Conservation (phyloP, 106 monocot species). For the Triglochin maritima region DNA sequence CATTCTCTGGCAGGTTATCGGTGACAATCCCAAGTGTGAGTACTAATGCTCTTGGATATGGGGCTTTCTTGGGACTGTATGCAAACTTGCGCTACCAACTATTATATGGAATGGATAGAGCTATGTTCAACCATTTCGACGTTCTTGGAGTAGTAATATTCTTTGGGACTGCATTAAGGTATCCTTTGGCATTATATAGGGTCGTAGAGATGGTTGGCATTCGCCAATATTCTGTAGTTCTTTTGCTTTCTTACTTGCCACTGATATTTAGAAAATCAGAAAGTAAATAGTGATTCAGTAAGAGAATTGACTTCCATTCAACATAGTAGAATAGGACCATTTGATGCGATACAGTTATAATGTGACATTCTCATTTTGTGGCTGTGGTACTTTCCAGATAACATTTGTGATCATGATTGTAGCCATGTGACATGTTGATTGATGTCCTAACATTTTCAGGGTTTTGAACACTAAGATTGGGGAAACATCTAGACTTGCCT, state of each 20-base stretch:
- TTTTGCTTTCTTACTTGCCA: too few species aligned
- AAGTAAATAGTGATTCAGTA: too few species aligned
- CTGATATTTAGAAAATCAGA: too few species aligned
- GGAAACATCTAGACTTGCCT: slow-evolving; percentile 74
- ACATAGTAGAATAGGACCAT: too few species aligned
- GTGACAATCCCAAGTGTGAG: slow-evolving; percentile 63
- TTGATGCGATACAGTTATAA: too few species aligned
- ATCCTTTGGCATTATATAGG: neutral
- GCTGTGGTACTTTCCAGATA: neutral
- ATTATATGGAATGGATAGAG: slow-evolving; percentile 68
- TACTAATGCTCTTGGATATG: slow-evolving; percentile 82
- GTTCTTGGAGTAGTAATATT: slow-evolving; percentile 66
- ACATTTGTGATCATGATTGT: neutral
- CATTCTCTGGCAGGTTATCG: slow-evolving; percentile 46
- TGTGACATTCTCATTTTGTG: too few species aligned
- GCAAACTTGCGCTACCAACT: slow-evolving; percentile 88
- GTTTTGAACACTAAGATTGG: slow-evolving; percentile 60
- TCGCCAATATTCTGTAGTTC: too few species aligned
- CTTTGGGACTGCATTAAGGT: slow-evolving; percentile 65
- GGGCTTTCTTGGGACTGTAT: slow-evolving; percentile 95
- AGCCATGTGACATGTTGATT: neutral
- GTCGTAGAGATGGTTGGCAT: too few species aligned
- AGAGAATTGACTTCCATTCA: too few species aligned
- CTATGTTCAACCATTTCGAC: slow-evolving; percentile 76
- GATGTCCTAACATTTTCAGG: slow-evolving; percentile 21